phyloP scores from a whole-genome alignment of 257 asterid species.

The Solanum bulbocastanum region DNA sequence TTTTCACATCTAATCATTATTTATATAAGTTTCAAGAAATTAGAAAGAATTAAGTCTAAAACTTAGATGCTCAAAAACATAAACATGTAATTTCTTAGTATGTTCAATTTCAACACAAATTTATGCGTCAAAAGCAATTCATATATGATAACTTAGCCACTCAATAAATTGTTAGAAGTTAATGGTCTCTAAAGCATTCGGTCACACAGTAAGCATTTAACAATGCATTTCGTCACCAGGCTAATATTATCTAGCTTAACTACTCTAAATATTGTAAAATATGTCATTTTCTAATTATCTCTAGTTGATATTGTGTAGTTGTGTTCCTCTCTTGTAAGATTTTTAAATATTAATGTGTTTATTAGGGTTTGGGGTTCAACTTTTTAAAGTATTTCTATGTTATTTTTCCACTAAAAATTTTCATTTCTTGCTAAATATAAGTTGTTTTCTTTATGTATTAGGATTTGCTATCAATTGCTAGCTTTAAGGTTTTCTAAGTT shows the following conservation, averaged over 20 bases:
- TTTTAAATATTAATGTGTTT: too few species aligned
- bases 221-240: background rate
- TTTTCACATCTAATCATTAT: too few species aligned
- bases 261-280: background rate
- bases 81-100: background rate
- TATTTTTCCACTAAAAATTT: background rate
- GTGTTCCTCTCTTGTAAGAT: too few species aligned
- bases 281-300: background rate
- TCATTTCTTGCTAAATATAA: background rate
- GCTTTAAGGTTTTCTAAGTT: background rate
- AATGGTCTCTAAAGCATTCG: too few species aligned
- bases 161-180: too few species aligned
- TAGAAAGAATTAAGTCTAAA: too few species aligned
- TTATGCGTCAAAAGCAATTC: too few species aligned
- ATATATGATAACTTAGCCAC: background rate
- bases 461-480: too few species aligned
- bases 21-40: too few species aligned
- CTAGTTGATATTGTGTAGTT: background rate
- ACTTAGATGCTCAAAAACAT: background rate
- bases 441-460: background rate
- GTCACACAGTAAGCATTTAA: too few species aligned
- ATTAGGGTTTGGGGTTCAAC: background rate
- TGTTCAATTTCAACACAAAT: background rate
- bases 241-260: background rate
- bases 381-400: too few species aligned